These are phyloP conservation scores for Fennellomyces sp. DNA, from an alignment of 371 early-diverging fungal genomes.

Conservation along the genomic window DNA sequence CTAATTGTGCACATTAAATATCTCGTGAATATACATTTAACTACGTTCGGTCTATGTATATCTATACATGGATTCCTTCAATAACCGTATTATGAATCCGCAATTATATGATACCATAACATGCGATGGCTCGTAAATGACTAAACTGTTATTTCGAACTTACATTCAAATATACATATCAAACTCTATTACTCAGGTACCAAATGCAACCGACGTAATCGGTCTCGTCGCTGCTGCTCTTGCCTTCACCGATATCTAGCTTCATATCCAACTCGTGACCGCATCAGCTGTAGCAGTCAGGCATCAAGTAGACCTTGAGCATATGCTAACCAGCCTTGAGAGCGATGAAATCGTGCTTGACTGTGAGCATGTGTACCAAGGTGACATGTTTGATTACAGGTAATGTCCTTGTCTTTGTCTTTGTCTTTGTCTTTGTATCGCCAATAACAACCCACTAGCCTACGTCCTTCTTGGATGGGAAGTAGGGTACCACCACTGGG, in stretches of 20 bases:
- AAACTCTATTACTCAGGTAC: too few species aligned
- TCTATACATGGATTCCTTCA: too few species aligned
- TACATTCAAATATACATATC: too few species aligned
- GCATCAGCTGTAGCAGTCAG: constrained; percentile 91
- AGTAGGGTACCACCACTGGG: constrained; percentile 90
- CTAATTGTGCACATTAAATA: too few species aligned
- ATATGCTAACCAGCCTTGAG: constrained; percentile 67
- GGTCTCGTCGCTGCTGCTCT: constrained; percentile 34
- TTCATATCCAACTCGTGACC: constrained; percentile 93
- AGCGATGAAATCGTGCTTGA: constrained; percentile 87
- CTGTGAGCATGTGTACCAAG: constrained; percentile 64
- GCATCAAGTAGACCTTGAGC: constrained; percentile 88
- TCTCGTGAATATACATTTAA: too few species aligned
- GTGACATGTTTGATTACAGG: constrained; percentile 90
- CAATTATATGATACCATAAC: too few species aligned
- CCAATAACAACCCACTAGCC: constrained; percentile 97
- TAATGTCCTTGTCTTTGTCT: constrained; percentile 76
- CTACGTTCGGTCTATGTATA: too few species aligned
- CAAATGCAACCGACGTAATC: too few species aligned
- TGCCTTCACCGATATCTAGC: constrained; percentile 68
- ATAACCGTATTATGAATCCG: too few species aligned
- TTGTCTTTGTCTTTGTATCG: constrained; percentile 76
- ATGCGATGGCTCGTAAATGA: too few species aligned
- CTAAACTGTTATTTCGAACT: too few species aligned
- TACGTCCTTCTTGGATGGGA: constrained; percentile 91